A percentile compares a stretch with the other conserved stretches of the same genome.
Evolutionary conservation across 2,329 filamentous ascomycete genomes (phyloP).

Genomic region (Colletotrichum melonis): DNA sequence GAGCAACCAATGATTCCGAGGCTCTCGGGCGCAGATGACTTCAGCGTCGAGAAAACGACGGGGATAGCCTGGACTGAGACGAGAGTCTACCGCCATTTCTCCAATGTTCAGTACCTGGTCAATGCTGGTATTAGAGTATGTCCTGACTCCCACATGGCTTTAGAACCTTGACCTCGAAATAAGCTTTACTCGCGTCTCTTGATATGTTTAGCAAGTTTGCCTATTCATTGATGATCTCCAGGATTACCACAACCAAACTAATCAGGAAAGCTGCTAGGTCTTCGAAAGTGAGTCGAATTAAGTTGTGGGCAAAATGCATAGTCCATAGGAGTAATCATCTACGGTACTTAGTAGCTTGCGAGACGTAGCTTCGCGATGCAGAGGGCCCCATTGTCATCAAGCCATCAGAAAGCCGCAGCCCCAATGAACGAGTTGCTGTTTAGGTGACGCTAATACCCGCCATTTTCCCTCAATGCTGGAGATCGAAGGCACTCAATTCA

Average conservation of each 20-base stretch:
- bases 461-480: neutral
- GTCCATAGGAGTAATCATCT: no score
- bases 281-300: no score
- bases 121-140: neutral
- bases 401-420: no score
- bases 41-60: neutral
- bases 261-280: no score
- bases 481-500: neutral
- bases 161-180: neutral
- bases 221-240: neutral
- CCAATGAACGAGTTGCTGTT: no score
- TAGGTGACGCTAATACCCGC: no score
- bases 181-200: neutral
- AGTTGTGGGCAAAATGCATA: no score
- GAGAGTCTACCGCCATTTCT: neutral
- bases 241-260: neutral
- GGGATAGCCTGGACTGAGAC: neutral
- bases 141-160: neutral
- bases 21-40: neutral
- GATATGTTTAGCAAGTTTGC: no score
- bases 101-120: neutral
- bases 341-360: no score
- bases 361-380: no score
- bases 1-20: neutral
- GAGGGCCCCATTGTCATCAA: no score